A percentile compares a stretch with the other conserved stretches of the same genome.
These are phyloP conservation scores for Astrothelium macrocarpum DNA, from an alignment of 495 filamentous ascomycete species.

Conservation along the genomic window DNA sequence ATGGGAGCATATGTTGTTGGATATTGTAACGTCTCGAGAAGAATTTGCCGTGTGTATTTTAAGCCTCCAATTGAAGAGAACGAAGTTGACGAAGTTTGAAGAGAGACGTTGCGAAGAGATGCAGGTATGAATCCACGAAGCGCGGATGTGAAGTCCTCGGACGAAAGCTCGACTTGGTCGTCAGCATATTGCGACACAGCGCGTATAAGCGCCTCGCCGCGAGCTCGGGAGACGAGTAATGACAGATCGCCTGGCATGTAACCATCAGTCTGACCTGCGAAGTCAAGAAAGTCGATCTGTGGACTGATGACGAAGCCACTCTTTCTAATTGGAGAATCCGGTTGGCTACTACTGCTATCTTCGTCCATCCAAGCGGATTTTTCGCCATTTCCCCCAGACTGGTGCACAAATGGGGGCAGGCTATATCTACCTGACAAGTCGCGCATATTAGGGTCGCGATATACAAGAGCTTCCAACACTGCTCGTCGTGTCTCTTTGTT, in stretches of 20 bases:
- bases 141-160: slow-evolving; percentile 69
- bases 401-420: background rate
- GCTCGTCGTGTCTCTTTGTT: slow-evolving; percentile 82
- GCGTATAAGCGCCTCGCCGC: slow-evolving; percentile 83
- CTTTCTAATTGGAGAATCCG: slow-evolving; percentile 37
- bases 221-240: slow-evolving; percentile 73
- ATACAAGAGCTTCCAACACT: slow-evolving; percentile 66
- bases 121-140: slow-evolving; percentile 89
- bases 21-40: slow-evolving; percentile 92
- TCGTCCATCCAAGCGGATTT: slow-evolving; percentile 66
- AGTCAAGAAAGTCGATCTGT: slow-evolving; percentile 81
- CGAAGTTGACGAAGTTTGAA: slow-evolving; percentile 79
- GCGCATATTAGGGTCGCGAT: background rate
- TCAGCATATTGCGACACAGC: slow-evolving; percentile 40
- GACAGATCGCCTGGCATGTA: slow-evolving; percentile 95
- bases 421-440: background rate
- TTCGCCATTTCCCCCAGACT: slow-evolving; percentile 35
- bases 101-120: slow-evolving; percentile 83
- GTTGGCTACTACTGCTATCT: slow-evolving; percentile 39
- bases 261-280: slow-evolving; percentile 87
- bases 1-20: slow-evolving; percentile 97
- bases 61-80: slow-evolving; percentile 89
- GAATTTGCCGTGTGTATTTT: slow-evolving; percentile 67
- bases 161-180: slow-evolving; percentile 42
- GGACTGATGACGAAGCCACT: slow-evolving; percentile 60